Evolutionary conservation across 176 grass and related monocot species (phyloP), one percentile per base, ranked within the genome.

Genomic region (Paspalum vaginatum): DNA sequence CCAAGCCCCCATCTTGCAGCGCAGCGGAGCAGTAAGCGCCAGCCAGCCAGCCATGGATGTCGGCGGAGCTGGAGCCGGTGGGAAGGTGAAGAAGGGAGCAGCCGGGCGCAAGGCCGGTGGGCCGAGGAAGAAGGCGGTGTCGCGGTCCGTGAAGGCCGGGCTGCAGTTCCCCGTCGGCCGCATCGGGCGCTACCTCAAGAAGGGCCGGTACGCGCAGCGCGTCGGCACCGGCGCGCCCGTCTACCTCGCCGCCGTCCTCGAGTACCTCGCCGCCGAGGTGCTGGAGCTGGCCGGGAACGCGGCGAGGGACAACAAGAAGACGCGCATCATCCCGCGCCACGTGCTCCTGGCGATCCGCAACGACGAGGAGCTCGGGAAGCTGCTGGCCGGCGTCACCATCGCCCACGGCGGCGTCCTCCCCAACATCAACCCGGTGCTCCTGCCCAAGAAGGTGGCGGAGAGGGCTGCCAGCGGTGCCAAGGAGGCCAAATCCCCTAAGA

Each of bases 121-220:
- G 3, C 52, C 78, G 15, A 70, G 78, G 78, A 81, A 81, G 78
- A 81, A 81, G 78, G 46, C 65, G 15, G 78, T 81, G 78, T 0
- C 78, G 39, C 39, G 78, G 65, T 81, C 78, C 52, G 65, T 70
- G 22, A 88, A 84, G 81, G 86, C 86, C 52, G 86, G 86, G 5
- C 86, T 88, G 8, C 86, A 88, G 75, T 88, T 88, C 67, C 86
- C 86, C 59, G 86, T 88, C 42, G 75, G 86, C 48, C 74, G 86
- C 3, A 88, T 88, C 75, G 86, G 75, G 25, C 86, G 86, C 8
- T 88, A 67, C 81, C 86, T 88, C 52, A 88, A 88, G 75, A 43
- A 61, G 41, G 81, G 80, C 15, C 80, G 80, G 63, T 88, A 88
- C 65, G 79, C 86, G 74, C 78, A 78, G 37, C 86, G 86, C 39